A percentile compares a stretch with the other conserved stretches of the same genome.
phyloP scores from a whole-genome alignment of 2,329 filamentous ascomycete genomes.

The Paramyrothecium sp. region DNA sequence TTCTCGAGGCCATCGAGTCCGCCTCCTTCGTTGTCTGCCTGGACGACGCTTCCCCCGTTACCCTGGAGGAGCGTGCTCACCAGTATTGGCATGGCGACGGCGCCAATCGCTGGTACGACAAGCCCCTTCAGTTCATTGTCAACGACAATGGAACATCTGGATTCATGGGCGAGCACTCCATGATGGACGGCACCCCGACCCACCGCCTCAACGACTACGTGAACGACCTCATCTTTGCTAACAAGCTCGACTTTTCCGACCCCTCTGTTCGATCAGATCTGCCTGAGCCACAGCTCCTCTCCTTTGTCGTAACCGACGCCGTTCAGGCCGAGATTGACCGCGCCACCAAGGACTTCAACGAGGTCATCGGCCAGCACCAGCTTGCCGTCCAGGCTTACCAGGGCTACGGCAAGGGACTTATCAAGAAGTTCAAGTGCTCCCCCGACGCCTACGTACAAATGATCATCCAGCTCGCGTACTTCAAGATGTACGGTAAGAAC shows the following conservation, averaged over 20 bases:
- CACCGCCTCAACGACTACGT: slow-evolving; percentile 95
- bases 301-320: slow-evolving; percentile 74
- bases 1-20: slow-evolving; percentile 80
- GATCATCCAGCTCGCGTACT: slow-evolving; percentile 97
- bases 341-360: slow-evolving; percentile 75
- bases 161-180: slow-evolving; percentile 98
- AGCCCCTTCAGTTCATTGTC: slow-evolving; percentile 95
- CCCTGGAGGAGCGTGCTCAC: slow-evolving; percentile 90
- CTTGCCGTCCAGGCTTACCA: slow-evolving; percentile 94
- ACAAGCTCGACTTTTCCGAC: slow-evolving; percentile 88
- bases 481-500: slow-evolving; percentile 99
- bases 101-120: slow-evolving; percentile 95
- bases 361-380: slow-evolving; percentile 83
- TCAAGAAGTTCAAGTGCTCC: slow-evolving; percentile 99
- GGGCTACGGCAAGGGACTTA: slow-evolving; percentile 94
- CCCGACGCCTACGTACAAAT: slow-evolving; percentile 98
- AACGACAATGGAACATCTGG: slow-evolving; percentile 97
- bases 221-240: slow-evolving; percentile 87
- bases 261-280: slow-evolving; percentile 76
- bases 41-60: slow-evolving; percentile 87
- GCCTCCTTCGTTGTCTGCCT: slow-evolving; percentile 90
- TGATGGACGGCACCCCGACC: slow-evolving; percentile 99
- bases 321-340: slow-evolving; percentile 76
- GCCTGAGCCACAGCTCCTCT: slow-evolving; percentile 73
- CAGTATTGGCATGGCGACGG: slow-evolving; percentile 99